A percentile compares a stretch with the other conserved stretches of the same genome.
phyloP scores from a whole-genome alignment of 2,329 filamentous ascomycete species.

The Fonsecaea pugnacius region DNA sequence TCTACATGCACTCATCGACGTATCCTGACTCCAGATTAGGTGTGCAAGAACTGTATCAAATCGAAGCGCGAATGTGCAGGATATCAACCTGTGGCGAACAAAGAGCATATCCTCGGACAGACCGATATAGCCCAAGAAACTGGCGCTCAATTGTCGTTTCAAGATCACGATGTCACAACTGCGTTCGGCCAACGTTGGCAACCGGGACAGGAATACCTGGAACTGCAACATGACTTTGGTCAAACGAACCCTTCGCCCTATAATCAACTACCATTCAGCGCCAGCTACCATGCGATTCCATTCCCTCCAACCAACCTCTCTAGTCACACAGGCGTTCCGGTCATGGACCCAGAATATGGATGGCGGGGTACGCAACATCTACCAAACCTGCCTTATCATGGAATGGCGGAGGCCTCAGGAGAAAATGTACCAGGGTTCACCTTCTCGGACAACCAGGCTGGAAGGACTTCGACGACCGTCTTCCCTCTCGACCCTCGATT shows the following conservation, averaged over 20 bases:
- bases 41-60: conserved; percentile 52
- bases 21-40: conserved; percentile 22
- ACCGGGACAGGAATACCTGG: conserved; percentile 13
- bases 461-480: background rate
- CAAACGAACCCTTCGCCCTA: conserved; percentile 17
- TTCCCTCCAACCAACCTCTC: background rate
- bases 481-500: conserved; percentile 17
- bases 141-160: conserved; percentile 11
- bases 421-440: background rate
- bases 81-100: conserved; percentile 35
- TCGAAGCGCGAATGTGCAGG: conserved; percentile 51
- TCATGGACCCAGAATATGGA: background rate
- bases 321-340: background rate
- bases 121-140: conserved; percentile 3
- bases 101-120: conserved; percentile 25
- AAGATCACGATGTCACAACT: conserved; percentile 13
- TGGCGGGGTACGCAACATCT: conserved; percentile 19
- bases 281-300: conserved; percentile 25
- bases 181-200: conserved; percentile 18
- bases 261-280: conserved; percentile 21
- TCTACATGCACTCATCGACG: background rate
- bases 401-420: conserved; percentile 1
- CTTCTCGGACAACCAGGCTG: conserved; percentile 2
- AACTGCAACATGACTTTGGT: conserved; percentile 12
- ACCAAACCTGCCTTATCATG: conserved; percentile 1